Conservation (phyloP, 805 yeast species). For the Starmerella apicola region DNA sequence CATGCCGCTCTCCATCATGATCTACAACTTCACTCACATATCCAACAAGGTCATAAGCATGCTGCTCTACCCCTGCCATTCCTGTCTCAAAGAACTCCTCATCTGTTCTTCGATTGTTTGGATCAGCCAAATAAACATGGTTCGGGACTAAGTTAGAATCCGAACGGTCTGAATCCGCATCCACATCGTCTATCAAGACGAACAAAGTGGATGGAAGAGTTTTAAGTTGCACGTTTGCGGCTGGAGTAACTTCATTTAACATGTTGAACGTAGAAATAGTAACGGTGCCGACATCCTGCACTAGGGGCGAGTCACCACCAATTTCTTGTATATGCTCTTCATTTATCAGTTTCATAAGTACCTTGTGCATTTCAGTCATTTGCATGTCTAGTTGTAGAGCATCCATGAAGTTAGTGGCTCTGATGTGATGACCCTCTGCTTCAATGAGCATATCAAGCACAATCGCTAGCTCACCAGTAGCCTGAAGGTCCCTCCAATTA, state of each 20-base stretch:
- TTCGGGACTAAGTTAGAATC: not conserved
- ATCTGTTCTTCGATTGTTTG: not conserved
- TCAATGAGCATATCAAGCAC: conserved; percentile 82
- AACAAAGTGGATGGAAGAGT: not conserved
- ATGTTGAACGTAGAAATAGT: not conserved
- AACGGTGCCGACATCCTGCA: not conserved
- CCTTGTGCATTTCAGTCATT: conserved; percentile 1
- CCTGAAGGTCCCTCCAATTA: conserved; percentile 25
- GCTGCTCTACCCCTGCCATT: not conserved
- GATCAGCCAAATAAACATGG: not conserved
- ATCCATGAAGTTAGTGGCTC: conserved; percentile 66
- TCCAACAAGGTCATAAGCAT: conserved; percentile 26
- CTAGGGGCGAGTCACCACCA: conserved; percentile 1
- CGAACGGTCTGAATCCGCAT: not conserved
- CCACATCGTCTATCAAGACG: not conserved
- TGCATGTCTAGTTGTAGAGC: conserved; percentile 29
- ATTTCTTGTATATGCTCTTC: conserved; percentile 9
- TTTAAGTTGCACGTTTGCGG: not conserved
- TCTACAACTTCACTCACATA: conserved; percentile 27
- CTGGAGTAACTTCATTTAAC: not conserved
- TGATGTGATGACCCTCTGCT: conserved; percentile 65
- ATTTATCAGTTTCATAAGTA: not conserved
- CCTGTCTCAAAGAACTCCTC: not conserved
- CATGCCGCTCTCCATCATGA: conserved; percentile 25
- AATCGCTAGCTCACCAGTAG: conserved; percentile 75